Evolutionary conservation across 1,284 basidiomycete genomes (phyloP), one percentile per base, ranked within the genome.

Genomic region (Sphagnurus paluster): DNA sequence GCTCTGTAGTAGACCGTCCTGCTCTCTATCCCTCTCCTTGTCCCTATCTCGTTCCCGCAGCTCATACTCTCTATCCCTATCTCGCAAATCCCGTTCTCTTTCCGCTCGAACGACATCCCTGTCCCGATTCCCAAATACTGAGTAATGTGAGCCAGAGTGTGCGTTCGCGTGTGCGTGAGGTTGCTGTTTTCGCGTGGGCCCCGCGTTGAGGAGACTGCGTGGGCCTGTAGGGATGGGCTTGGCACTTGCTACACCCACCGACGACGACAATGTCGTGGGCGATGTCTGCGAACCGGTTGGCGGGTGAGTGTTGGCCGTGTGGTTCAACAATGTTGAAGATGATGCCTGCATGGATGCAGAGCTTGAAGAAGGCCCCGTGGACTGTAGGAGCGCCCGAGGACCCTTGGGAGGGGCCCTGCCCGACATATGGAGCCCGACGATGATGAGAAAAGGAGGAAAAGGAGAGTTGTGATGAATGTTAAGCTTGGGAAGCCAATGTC

Each of bases 331-430:
- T 9, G 59, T 52, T 55, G 58, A 60, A 33, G 54, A 56, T 43
- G 55, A 54, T 28, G 30, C 14, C 30, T 33, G 57, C 46, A 55
- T 62, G 49, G 62, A 57, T 29, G 63, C 46, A 59, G 59, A 45
- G 63, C 54, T 14, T 65, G 60, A 25, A 65, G 52, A 20, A 63
- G 59, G n/a, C n/a, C n/a, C n/a, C 20, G 61, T 52, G 16, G 69
- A 64, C 5, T 66, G 44, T 46, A 81, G 59, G 50, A 88, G 70
- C 35, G 85, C 85, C 52, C 85, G 70, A 42, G 85, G 85, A 49
- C 84, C 85, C 57, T 72, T 77, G 54, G 85, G 85, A 56, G 85
- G 85, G 42, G 77, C 80, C 71, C 84, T 87, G 58, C 85, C 83
- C 63, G 85, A 86, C 85, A 88, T 82, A 37, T 8, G 44, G 16